phyloP scores from a whole-genome alignment of 768 basidiomycete species.

The Cystobasidium onofrii region DNA sequence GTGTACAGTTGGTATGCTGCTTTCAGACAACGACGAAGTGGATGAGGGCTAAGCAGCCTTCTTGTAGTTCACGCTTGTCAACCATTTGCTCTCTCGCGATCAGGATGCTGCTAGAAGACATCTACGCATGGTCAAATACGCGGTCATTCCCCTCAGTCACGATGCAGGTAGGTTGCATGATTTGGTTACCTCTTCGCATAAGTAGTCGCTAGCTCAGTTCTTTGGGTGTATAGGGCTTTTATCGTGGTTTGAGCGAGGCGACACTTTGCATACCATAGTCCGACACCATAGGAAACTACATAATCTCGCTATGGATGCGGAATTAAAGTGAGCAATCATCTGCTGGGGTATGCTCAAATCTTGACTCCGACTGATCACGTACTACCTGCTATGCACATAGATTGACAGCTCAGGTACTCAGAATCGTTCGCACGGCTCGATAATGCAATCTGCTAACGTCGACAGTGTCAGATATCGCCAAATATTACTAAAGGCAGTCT shows the following conservation, averaged over 20 bases:
- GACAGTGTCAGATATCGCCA: neutral
- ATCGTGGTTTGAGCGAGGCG: conserved; percentile 28
- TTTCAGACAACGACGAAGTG: neutral
- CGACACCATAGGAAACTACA: conserved; percentile 5
- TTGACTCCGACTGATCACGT: neutral
- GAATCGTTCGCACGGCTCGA: neutral
- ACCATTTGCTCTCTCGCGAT: neutral
- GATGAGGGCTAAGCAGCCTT: neutral
- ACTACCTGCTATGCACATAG: neutral
- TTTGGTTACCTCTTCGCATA: too few species aligned
- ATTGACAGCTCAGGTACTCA: neutral
- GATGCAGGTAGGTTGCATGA: conserved; percentile 9
- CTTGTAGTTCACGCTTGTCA: conserved; percentile 21
- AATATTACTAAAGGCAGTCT: conserved; percentile 6
- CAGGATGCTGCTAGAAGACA: conserved; percentile 18
- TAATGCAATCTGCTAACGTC: neutral
- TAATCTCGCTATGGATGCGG: conserved; percentile 10
- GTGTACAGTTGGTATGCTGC: conserved; percentile 25
- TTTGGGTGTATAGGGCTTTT: neutral
- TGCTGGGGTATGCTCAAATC: neutral
- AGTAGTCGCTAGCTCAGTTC: too few species aligned
- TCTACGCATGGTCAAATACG: conserved; percentile 17
- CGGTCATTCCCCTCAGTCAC: conserved; percentile 25
- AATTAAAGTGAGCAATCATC: conserved; percentile 13
- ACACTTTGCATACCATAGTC: conserved; percentile 23